A percentile compares a stretch with the other conserved stretches of the same genome.
Conservation (phyloP, 306 rosid genomes). For the Sesbania bispinosa region DNA sequence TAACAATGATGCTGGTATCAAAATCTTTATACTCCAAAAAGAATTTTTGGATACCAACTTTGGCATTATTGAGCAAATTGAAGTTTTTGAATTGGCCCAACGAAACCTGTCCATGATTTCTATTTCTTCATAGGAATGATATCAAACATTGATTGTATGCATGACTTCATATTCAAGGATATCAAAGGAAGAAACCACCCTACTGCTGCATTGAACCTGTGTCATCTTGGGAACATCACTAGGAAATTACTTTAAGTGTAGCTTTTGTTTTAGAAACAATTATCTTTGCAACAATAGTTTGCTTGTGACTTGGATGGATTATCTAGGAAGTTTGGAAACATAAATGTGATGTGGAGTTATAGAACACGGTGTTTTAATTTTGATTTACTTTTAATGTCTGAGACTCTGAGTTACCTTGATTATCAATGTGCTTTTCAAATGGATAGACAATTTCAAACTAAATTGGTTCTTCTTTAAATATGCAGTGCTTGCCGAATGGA, state of each 20-base stretch:
- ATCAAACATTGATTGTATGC: too few relatives aligned
- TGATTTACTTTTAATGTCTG: too few relatives aligned
- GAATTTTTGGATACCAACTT: slow-evolving; percentile 7
- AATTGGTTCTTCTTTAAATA: slow-evolving; percentile 18
- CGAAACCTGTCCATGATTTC: not conserved
- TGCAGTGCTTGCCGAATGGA: slow-evolving; percentile 35
- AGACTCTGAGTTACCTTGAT: too few relatives aligned
- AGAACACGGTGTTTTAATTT: too few relatives aligned
- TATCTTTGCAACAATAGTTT: not conserved
- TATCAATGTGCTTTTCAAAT: not conserved
- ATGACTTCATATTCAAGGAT: too few relatives aligned
- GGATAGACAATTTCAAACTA: not conserved
- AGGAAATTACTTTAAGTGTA: too few relatives aligned
- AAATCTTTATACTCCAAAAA: not conserved
- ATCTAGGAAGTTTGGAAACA: too few relatives aligned
- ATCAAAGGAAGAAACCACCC: too few relatives aligned
- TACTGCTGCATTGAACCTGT: too few relatives aligned
- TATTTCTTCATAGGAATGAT: not conserved
- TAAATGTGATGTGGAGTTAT: too few relatives aligned
- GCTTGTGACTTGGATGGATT: not conserved
- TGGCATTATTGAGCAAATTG: not conserved
- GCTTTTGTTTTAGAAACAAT: too few relatives aligned
- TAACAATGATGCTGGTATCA: not conserved
- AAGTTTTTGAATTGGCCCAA: not conserved
- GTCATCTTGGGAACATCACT: too few relatives aligned